phyloP scores from a whole-genome alignment of 2,329 filamentous ascomycete species.

The Colletotrichum sp. region DNA sequence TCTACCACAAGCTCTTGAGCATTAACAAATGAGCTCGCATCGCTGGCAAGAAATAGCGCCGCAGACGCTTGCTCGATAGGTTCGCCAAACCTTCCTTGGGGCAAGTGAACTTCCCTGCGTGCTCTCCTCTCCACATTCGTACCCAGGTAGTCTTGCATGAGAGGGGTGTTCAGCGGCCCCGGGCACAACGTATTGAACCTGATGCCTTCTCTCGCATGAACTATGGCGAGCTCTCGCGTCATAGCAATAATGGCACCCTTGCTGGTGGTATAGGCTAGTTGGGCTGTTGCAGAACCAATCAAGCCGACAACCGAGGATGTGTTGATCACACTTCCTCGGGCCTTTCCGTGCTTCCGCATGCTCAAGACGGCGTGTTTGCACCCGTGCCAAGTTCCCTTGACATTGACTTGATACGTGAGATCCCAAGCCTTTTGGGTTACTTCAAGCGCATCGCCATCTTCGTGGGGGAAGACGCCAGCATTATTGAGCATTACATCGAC shows the following conservation, averaged over 20 bases:
- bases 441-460: slow-evolving; percentile 64
- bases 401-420: slow-evolving; percentile 76
- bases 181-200: slow-evolving; percentile 78
- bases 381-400: slow-evolving; percentile 81
- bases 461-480: slow-evolving; percentile 78
- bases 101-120: slow-evolving; percentile 78
- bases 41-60: slow-evolving; percentile 75
- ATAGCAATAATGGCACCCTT: slow-evolving; percentile 78
- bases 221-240: slow-evolving; percentile 76
- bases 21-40: slow-evolving; percentile 78
- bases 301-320: slow-evolving; percentile 75
- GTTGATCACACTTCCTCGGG: slow-evolving; percentile 73
- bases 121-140: slow-evolving; percentile 73
- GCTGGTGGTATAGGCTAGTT: slow-evolving; percentile 77
- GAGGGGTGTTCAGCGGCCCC: slow-evolving; percentile 75
- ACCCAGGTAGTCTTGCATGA: slow-evolving; percentile 79
- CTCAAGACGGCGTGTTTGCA: slow-evolving; percentile 75
- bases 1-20: slow-evolving; percentile 76
- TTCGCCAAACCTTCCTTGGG: slow-evolving; percentile 76
- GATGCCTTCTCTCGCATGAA: slow-evolving; percentile 76
- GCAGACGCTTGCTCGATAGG: slow-evolving; percentile 79
- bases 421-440: slow-evolving; percentile 72
- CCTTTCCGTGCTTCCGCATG: slow-evolving; percentile 71
- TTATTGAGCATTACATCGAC: slow-evolving; percentile 82
- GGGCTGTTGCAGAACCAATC: slow-evolving; percentile 75